Base-by-base conservation (phyloP, 306 rosid genomes). In the Carpinus fangiana region DNA sequence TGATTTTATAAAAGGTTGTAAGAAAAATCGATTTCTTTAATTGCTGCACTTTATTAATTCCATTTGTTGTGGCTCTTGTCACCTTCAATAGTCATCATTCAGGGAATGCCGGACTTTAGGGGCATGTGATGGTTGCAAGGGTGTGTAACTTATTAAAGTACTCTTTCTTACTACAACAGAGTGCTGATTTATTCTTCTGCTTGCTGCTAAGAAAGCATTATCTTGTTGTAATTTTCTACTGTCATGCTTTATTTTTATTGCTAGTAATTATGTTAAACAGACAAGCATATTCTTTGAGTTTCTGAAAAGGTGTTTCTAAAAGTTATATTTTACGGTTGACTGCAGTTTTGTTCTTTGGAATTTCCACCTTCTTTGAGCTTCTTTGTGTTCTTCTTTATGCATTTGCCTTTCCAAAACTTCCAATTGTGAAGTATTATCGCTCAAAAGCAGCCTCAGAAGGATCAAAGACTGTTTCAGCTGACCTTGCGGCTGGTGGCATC, bases 401-500 rank as follows among this genome's bases (percentile, higher is more conserved):
- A 0, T 74, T 78, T 78, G 85, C 60, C 38, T 94, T 94, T 60
- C 97, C 97, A 2, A 94, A 89, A 68, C 70, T 92, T 69, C 89
- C 97, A 26, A 82, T 92, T 48, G 92, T 94, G 66, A 94, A 90
- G 85, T 84, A 88, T 72, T 94, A 89, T 85, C 95, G 98, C 65
- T 83, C 92, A 60, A 92, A 86, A 84, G 97, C 97, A 34, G 97
- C 93, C 51, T 88, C 88, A 18, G 97, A 94, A 83, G 98, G 97
- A 76, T 83, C 97, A 41, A 92, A 89, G 85, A 88, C 98, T 7
- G 93, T 94, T 50, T 73, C 97, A 70, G 90, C 95, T 16, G 98
- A 94, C 68, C 97, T 92, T 48, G 97, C 95, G 0, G 98, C 95
- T 0, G 95, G 79, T 54, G 97, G 98, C 70, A 89, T 94, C 80